Evolutionary conservation across 2,329 filamentous ascomycete species (phyloP).

Genomic region (Zymoseptoria ardabiliae): DNA sequence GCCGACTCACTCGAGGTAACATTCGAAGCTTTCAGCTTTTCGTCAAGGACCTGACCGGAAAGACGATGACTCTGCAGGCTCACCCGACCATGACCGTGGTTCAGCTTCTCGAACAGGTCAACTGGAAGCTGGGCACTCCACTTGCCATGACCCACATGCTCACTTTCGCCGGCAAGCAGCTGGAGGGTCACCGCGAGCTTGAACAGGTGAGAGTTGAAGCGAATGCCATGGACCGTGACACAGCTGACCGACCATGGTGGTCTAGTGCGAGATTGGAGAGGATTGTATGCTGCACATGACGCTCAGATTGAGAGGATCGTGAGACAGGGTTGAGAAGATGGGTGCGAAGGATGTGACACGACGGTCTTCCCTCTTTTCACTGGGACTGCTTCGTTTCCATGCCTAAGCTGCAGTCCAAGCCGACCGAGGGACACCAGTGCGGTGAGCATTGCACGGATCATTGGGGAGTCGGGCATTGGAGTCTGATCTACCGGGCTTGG

Average conservation of each 20-base stretch:
- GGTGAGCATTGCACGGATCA: too few relatives aligned
- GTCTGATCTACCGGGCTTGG: too few relatives aligned
- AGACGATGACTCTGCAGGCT: neutral
- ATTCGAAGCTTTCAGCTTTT: neutral
- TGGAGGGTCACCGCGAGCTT: conserved; percentile 73
- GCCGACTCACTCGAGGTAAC: neutral
- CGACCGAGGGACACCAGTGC: too few relatives aligned
- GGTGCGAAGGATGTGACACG: too few relatives aligned
- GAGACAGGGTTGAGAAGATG: neutral
- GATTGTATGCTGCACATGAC: neutral
- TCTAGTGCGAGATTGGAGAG: neutral
- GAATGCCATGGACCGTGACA: too few relatives aligned
- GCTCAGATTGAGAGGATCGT: neutral
- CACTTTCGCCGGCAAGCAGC: conserved; percentile 13
- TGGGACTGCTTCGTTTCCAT: too few relatives aligned
- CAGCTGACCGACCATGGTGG: neutral
- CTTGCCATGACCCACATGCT: neutral
- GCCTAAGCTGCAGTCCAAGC: too few relatives aligned
- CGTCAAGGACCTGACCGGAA: neutral
- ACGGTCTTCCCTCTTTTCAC: too few relatives aligned
- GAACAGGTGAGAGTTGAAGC: too few relatives aligned
- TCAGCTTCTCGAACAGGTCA: neutral
- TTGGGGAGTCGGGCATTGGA: too few relatives aligned
- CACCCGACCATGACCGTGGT: neutral
- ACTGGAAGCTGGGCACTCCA: neutral